Base-by-base conservation (phyloP, 768 basidiomycete species). In the Amanita fuliginea region DNA sequence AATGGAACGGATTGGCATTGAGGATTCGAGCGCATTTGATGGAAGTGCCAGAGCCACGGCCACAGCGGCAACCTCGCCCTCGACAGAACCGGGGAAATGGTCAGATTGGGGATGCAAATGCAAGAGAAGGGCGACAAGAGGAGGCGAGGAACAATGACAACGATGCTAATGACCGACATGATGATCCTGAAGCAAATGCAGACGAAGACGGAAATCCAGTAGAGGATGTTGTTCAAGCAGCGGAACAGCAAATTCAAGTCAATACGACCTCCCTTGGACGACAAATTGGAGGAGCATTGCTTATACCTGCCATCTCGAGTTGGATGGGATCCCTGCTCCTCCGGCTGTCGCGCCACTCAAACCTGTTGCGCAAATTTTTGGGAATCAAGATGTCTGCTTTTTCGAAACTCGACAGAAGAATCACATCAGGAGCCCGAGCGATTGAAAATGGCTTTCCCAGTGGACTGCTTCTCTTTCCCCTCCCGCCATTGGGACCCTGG, bases 291-390 rank as follows among this genome's bases (percentile, higher is more conserved):
- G 84, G 86, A 3, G 83, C 86, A 0, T 64, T 89, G 14, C 64
- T 82, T 51, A 69, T 84, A 45, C 86, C 86, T 0, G 72, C 73
- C 6, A 77, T 89, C 54, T 74, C 86, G 18, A 77, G 67, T 42
- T 55, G 69, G 41, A 84, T 86, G 83, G 86, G 86, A 0, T 57
- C 65, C 8, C 54, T 84, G 11, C 69, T 89, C 3, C 64, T 77
- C 34, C 69, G 68, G 19, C 58, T 85, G 3, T 78, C 86, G 19
- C 68, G 62, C 47, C 67, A 66, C 49, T 73, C 75, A 3, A 30
- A 48, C 3, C 52, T 71, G 6, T 59, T 77, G 35, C 63, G 62
- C n/a, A 63, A 55, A 42, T 70, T 76, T 39, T 59, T 77, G 16
- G 75, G 57, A 13, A 51, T 56, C 11, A 56, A 53, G 34, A 52